Evolutionary conservation across 139 green algal species (phyloP), one percentile per base, ranked within the genome.

Genomic region (Tetradesmus lagerheimii): DNA sequence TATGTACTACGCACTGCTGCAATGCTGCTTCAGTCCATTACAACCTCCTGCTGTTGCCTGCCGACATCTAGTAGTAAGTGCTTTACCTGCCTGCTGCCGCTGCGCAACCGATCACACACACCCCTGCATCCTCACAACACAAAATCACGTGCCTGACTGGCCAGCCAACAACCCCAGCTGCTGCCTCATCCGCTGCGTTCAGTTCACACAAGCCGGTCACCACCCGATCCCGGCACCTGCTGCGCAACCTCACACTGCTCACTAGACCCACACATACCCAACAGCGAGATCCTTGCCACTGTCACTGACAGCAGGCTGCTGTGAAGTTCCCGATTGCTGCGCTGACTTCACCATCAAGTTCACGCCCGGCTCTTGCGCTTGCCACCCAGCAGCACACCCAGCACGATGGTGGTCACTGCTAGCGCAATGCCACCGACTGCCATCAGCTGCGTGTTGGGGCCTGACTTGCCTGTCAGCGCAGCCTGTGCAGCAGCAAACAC

Each of bases 361-460:
- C 57, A 71, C 25, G 57, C 57, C 57, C 57, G 23, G 57, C 23
- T 71, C 57, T 71, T 71, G 57, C 57, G 57, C 57, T 71, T 71
- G 20, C 57, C 57, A 11, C 71, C 71, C 31, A 79, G 71, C 71
- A 79, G 11, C 71, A 79, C n/a, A 38, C 71, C 71, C 31, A 79
- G 71, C 71, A 79, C 71, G 31, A 79, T 38, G 71, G 31, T 38
- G 4, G 71, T 38, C 31, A 38, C 71, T 20, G 71, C 71, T 38
- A 38, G 31, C 27, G 31, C 71, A 23, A 38, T 23, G 15, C 71
- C 71, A 38, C 71, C 71, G 4, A 79, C 31, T 38, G 71, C 71
- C 71, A 79, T 37, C 29, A 79, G 31, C 71, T 79, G 71, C 71
- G 71, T 37, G 71, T 79, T 79, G 71, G 11, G n/a, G 29, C 71